Evolutionary conservation across 2,329 filamentous ascomycete genomes (phyloP).

Genomic region (Xylariaceae sp.): DNA sequence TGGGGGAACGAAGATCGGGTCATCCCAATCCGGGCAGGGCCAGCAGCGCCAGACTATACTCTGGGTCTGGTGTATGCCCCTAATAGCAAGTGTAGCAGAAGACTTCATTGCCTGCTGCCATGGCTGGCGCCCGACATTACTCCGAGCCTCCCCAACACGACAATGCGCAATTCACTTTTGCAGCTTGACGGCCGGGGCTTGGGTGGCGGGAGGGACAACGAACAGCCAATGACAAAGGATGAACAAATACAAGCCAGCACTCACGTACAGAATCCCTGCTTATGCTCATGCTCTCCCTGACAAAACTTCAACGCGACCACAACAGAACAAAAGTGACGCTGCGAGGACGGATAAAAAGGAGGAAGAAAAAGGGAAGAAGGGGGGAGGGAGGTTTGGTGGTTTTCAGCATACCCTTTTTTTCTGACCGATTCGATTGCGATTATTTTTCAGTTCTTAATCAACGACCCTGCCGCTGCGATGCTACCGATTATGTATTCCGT

Average conservation of each 20-base stretch:
- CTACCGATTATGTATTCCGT: constrained; percentile 17
- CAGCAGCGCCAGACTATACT: constrained; percentile 7
- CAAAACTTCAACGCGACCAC: constrained; percentile 20
- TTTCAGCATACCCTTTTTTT: constrained; percentile 32
- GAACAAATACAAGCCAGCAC: constrained; percentile 26
- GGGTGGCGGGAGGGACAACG: constrained; percentile 13
- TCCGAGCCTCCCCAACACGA: constrained; percentile 10
- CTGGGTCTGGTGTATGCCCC: constrained; percentile 14
- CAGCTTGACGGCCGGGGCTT: constrained; percentile 12
- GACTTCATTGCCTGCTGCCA: constrained; percentile 14
- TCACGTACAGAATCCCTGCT: constrained; percentile 19
- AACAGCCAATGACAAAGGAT: constrained; percentile 21
- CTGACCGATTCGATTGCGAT: constrained; percentile 6
- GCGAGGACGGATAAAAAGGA: constrained; percentile 16
- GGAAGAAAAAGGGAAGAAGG: constrained; percentile 6
- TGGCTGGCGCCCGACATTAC: constrained; percentile 6
- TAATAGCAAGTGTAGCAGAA: constrained; percentile 8
- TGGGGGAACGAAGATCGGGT: not conserved
- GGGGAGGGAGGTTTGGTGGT: constrained; percentile 23
- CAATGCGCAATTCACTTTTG: constrained; percentile 25
- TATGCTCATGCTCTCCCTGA: constrained; percentile 16
- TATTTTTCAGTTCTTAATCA: constrained; percentile 21
- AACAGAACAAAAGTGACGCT: constrained; percentile 18
- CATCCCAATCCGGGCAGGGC: constrained; percentile 8
- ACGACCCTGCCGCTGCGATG: constrained; percentile 19